phyloP scores from a whole-genome alignment of 345 rosid species.

The Euphorbia tirucalli region DNA sequence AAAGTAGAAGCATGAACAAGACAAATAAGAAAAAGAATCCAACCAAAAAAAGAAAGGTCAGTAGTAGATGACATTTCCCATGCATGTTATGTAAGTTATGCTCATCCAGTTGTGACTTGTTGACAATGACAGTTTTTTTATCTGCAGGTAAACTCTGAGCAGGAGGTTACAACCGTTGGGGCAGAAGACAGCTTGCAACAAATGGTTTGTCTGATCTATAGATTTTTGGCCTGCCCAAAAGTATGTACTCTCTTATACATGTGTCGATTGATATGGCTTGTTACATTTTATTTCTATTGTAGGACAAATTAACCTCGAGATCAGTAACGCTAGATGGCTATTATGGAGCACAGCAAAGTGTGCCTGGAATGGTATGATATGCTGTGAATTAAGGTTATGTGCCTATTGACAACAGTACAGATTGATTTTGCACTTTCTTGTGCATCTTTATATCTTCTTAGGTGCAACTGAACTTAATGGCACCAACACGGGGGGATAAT shows the following conservation, averaged over 20 bases:
- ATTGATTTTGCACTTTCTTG: not conserved
- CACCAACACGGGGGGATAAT: slow-evolving; percentile 50
- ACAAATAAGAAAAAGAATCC: slow-evolving; percentile 60
- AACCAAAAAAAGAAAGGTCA: slow-evolving; percentile 64
- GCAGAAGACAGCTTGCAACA: slow-evolving; percentile 63
- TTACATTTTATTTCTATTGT: slow-evolving; percentile 2
- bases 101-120: not conserved
- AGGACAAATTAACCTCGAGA: slow-evolving; percentile 55
- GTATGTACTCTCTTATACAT: not conserved
- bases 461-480: slow-evolving; percentile 69
- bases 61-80: slow-evolving; percentile 3
- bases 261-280: not conserved
- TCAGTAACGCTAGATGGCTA: slow-evolving; percentile 45
- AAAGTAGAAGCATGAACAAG: slow-evolving; percentile 42
- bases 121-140: slow-evolving; percentile 4
- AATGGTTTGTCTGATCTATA: slow-evolving; percentile 46
- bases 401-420: not conserved
- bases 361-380: slow-evolving; percentile 49
- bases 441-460: slow-evolving; percentile 19
- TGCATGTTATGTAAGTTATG: not conserved
- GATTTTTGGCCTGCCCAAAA: not conserved
- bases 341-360: slow-evolving; percentile 45
- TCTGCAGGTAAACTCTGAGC: slow-evolving; percentile 60
- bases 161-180: slow-evolving; percentile 44
- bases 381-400: not conserved